phyloP scores from a whole-genome alignment of 768 basidiomycete genomes.

The Lentinula guzmanii region DNA sequence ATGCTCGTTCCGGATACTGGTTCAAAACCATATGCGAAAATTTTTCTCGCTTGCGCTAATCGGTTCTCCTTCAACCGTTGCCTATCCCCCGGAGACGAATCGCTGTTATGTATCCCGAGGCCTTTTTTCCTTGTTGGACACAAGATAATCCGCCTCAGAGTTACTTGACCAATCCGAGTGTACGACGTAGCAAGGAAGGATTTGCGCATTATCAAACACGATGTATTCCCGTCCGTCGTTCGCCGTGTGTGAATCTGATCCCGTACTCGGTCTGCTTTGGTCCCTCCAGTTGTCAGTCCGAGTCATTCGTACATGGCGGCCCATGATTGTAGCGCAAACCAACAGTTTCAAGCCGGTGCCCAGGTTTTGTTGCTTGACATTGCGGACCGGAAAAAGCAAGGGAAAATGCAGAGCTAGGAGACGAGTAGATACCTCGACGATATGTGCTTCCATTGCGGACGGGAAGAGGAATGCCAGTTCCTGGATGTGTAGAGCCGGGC shows the following conservation, averaged over 20 bases:
- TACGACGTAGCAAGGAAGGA: constrained; percentile 8
- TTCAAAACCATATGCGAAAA: constrained; percentile 8
- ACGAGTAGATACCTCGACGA: constrained; percentile 8
- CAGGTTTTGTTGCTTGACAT: neutral
- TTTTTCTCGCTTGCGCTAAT: constrained; percentile 6
- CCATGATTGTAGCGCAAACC: constrained; percentile 9
- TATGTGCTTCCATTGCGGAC: constrained; percentile 10
- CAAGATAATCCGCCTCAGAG: neutral
- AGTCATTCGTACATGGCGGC: neutral
- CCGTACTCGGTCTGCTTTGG: constrained; percentile 2
- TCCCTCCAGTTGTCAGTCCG: constrained; percentile 7
- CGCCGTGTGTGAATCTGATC: constrained; percentile 7
- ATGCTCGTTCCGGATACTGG: constrained; percentile 4
- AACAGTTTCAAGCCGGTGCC: constrained; percentile 5
- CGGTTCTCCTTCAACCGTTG: constrained; percentile 5
- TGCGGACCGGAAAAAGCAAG: constrained; percentile 3
- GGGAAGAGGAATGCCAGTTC: constrained; percentile 1
- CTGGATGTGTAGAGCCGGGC: constrained; percentile 3
- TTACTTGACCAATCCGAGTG: constrained; percentile 4
- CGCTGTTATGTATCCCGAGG: neutral
- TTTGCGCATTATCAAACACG: constrained; percentile 6
- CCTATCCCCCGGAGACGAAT: constrained; percentile 4
- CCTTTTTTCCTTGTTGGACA: neutral
- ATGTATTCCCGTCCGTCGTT: constrained; percentile 8
- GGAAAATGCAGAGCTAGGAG: constrained; percentile 2